These are phyloP conservation scores for Cyathus striatus DNA, from an alignment of 768 basidiomycete genomes.

Conservation along the genomic window DNA sequence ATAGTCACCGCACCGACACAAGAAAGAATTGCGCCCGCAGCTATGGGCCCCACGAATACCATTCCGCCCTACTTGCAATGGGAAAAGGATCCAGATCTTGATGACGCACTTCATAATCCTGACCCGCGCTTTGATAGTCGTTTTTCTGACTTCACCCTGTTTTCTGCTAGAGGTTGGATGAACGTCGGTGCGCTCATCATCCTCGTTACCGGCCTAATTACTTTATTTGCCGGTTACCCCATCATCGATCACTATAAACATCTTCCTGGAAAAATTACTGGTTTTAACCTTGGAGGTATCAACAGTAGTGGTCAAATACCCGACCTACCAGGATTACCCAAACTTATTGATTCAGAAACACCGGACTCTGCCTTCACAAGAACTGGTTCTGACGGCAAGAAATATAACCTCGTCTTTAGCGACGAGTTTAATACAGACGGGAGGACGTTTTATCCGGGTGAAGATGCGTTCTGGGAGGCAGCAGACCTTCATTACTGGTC, in stretches of 20 bases:
- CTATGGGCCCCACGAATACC: slow-evolving; percentile 46
- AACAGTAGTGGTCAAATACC: slow-evolving; percentile 90
- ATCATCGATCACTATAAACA: slow-evolving; percentile 57
- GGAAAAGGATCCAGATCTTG: slow-evolving; percentile 84
- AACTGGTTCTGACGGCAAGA: slow-evolving; percentile 69
- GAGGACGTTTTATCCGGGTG: slow-evolving; percentile 68
- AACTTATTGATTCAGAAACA: slow-evolving; percentile 75
- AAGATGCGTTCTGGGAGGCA: slow-evolving; percentile 89
- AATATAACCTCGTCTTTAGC: slow-evolving; percentile 85
- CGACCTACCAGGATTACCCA: slow-evolving; percentile 57
- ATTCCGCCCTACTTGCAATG: slow-evolving; percentile 64
- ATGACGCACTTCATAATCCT: slow-evolving; percentile 88
- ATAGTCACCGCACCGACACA: slow-evolving; percentile 16
- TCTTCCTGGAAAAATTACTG: slow-evolving; percentile 26
- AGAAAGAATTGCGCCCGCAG: slow-evolving; percentile 22
- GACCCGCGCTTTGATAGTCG: slow-evolving; percentile 65
- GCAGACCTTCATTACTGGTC: slow-evolving; percentile 84
- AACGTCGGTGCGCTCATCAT: slow-evolving; percentile 74
- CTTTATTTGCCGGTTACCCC: slow-evolving; percentile 86
- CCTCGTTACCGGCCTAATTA: slow-evolving; percentile 63
- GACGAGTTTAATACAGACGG: slow-evolving; percentile 60
- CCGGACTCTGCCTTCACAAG: slow-evolving; percentile 51
- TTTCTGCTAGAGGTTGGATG: slow-evolving; percentile 79
- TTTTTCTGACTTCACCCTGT: slow-evolving; percentile 51
- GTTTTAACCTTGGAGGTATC: slow-evolving; percentile 87